A percentile compares a stretch with the other conserved stretches of the same genome.
Conservation (phyloP, 768 basidiomycete genomes). For the Boletus subcaerulescens region DNA sequence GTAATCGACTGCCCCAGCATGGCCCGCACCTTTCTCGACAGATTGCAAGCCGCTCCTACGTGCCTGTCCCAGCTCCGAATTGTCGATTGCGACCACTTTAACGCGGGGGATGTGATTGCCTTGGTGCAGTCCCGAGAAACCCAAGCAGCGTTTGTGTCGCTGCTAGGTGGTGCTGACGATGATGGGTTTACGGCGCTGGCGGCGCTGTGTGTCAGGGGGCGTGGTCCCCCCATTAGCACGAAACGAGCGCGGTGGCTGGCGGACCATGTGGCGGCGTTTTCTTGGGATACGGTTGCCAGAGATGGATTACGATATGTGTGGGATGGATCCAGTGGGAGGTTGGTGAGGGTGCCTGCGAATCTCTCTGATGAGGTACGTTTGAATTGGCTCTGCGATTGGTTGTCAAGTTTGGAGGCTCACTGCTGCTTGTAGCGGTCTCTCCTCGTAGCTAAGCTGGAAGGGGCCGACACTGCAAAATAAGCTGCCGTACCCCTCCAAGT, state of each 20-base stretch:
- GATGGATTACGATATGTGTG: slow-evolving; percentile 8
- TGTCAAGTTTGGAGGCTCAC: too few relatives aligned
- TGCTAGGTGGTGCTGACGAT: slow-evolving; percentile 3
- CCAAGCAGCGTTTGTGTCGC: background rate
- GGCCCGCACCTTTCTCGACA: background rate
- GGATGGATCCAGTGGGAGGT: background rate
- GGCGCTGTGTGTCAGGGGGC: slow-evolving; percentile 1
- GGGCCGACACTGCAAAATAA: too few relatives aligned
- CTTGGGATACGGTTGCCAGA: slow-evolving; percentile 10
- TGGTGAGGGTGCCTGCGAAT: background rate
- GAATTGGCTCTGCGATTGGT: too few relatives aligned
- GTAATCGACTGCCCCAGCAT: slow-evolving; percentile 3
- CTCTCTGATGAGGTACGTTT: too few relatives aligned
- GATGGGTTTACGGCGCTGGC: background rate
- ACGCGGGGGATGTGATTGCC: background rate
- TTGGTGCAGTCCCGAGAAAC: slow-evolving; percentile 6
- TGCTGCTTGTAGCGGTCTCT: too few relatives aligned
- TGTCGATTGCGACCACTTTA: slow-evolving; percentile 7
- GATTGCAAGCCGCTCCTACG: background rate
- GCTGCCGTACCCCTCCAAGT: too few relatives aligned
- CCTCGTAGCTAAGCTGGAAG: too few relatives aligned
- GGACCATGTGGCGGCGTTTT: slow-evolving; percentile 3
- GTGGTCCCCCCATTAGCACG: slow-evolving; percentile 4
- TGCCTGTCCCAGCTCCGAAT: slow-evolving; percentile 2
- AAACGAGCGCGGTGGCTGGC: slow-evolving; percentile 4